Conservation (phyloP, 257 asterid genomes). For the Capsicum baccatum region DNA sequence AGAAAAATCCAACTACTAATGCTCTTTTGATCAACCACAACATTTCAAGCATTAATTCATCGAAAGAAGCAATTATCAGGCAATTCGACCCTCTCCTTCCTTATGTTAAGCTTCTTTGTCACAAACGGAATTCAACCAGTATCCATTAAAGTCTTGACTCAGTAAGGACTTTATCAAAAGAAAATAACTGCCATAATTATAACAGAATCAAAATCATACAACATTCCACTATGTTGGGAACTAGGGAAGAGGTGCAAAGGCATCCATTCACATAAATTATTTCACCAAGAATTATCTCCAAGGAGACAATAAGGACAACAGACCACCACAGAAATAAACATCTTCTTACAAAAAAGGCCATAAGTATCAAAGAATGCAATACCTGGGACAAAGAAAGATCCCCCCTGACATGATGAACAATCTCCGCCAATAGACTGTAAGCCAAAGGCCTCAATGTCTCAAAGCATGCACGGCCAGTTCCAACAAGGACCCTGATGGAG, state of each 20-base stretch:
- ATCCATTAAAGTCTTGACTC: not conserved
- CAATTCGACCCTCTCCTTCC: not conserved
- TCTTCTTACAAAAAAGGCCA: not conserved
- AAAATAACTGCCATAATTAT: not conserved
- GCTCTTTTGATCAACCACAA: slow-evolving; percentile 15
- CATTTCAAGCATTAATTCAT: slow-evolving; percentile 12
- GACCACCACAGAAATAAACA: not conserved
- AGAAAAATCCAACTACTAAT: slow-evolving; percentile 9
- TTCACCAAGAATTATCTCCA: slow-evolving; percentile 1
- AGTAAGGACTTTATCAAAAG: not conserved
- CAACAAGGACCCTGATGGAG: slow-evolving; percentile 91
- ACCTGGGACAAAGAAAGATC: slow-evolving; percentile 98
- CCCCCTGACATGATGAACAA: slow-evolving; percentile 96
- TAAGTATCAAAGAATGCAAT: slow-evolving; percentile 32
- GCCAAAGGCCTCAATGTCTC: slow-evolving; percentile 99
- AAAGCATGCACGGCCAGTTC: slow-evolving; percentile 97
- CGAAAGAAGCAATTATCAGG: slow-evolving; percentile 12
- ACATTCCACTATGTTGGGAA: not conserved
- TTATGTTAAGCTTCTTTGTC: slow-evolving; percentile 16
- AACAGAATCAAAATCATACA: slow-evolving; percentile 17
- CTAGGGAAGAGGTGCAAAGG: slow-evolving; percentile 10
- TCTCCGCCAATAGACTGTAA: slow-evolving; percentile 97
- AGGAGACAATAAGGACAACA: not conserved
- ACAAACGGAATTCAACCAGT: not conserved
- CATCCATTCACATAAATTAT: not conserved